Base-by-base conservation (phyloP, 768 basidiomycete genomes). In the Coprinopsis strossmayeri region DNA sequence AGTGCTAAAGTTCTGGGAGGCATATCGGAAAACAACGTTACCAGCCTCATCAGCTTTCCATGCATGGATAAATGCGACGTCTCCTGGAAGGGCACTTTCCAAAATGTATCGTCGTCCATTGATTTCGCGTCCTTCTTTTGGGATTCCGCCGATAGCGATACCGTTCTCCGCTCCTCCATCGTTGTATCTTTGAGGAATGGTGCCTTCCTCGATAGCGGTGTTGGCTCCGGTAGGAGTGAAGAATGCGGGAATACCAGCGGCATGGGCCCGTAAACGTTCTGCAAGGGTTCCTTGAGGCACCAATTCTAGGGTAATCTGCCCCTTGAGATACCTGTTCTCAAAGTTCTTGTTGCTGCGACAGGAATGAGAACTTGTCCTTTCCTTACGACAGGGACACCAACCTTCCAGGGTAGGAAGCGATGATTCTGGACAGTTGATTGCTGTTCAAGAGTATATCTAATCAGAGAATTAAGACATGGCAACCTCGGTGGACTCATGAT, bases 11-110 rank as follows among this genome's bases (percentile, higher is more conserved):
- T 95, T 94, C 60, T 95, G 85, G 37, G 90, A 80, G 5, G 91
- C 75, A 61, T 89, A 93, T 86, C 91, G 77, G 74, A 96, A 96
- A 34, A 93, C 81, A 57, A 84, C 87, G 64, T 96, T 96, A 1
- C 92, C 92, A 35, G 82, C 77, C 62, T 91, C 90, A 55, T 96
- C 92, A 12, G 81, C 93, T 64, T 92, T 94, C 91, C 91, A 94
- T 2, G 90, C 93, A 38, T 82, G 73, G 39, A 96, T 70, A 62
- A 96, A 83, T 7, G 93, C 91, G 54, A 91, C 80, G 63, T 91
- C 88, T 12, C 84, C 88, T 13, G 76, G 69, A 52, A 92, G 78
- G 5, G 88, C 81, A 12, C 83, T 78, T 64, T 96, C 92, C 64
- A 95, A 68, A 24, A 94, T 69, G 66, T 84, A 94, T 61, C 78